phyloP scores from a whole-genome alignment of 2,329 filamentous ascomycete genomes.

The Tolypocladium paradoxum region DNA sequence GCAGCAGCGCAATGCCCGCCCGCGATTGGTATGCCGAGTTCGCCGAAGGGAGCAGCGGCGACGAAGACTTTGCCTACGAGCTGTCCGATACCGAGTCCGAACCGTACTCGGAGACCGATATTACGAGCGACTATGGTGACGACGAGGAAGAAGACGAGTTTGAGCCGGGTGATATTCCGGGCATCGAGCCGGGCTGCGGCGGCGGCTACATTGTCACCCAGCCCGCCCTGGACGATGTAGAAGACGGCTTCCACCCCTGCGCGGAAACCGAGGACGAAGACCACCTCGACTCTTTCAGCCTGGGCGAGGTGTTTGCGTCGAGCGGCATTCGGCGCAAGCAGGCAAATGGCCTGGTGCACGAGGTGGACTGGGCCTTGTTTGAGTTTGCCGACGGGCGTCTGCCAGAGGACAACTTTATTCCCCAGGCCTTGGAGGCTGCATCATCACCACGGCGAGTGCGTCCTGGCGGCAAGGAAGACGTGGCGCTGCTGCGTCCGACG shows the following conservation, averaged over 20 bases:
- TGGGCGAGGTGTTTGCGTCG: conserved; percentile 80
- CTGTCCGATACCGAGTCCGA: conserved; percentile 54
- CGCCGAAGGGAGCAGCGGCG: conserved; percentile 29
- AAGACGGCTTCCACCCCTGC: conserved; percentile 72
- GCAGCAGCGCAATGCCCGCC: conserved; percentile 28
- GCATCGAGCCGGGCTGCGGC: conserved; percentile 63
- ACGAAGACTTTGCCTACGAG: conserved; percentile 48
- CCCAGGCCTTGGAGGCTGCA: conserved; percentile 15
- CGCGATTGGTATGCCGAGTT: conserved; percentile 33
- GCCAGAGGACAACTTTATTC: conserved; percentile 63
- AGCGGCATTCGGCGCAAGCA: conserved; percentile 76
- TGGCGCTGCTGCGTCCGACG: conserved; percentile 37
- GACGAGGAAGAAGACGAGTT: conserved; percentile 44
- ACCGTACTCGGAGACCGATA: conserved; percentile 34
- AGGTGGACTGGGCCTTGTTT: conserved; percentile 93
- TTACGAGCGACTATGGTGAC: conserved; percentile 42
- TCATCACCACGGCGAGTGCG: conserved; percentile 5
- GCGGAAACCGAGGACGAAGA: conserved; percentile 64
- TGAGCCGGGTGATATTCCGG: conserved; percentile 66
- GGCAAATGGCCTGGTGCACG: conserved; percentile 64
- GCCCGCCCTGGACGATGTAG: conserved; percentile 79
- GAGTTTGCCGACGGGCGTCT: conserved; percentile 62
- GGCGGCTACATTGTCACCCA: conserved; percentile 79
- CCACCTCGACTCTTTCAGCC: conserved; percentile 66
- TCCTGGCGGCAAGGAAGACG: conserved; percentile 13